These are phyloP conservation scores for Rhodomyrtus tomentosa DNA, from an alignment of 345 rosid genomes.

Conservation along the genomic window DNA sequence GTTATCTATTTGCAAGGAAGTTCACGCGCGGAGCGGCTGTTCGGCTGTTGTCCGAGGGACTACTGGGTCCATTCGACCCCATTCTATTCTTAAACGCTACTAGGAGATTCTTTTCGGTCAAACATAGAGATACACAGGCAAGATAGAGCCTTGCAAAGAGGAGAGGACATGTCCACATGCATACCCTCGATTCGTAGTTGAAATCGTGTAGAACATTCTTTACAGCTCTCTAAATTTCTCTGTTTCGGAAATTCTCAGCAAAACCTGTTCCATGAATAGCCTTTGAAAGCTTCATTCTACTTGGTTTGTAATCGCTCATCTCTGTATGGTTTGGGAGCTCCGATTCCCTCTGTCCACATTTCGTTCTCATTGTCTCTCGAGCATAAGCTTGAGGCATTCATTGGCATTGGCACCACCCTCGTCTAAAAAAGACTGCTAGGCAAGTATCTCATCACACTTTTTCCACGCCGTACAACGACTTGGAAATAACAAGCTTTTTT, in stretches of 20 bases:
- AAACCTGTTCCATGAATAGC: background rate
- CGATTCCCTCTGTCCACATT: background rate
- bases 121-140: background rate
- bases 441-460: background rate
- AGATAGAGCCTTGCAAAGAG: background rate
- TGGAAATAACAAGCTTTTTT: background rate
- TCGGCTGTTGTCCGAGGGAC: background rate
- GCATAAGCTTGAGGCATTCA: background rate
- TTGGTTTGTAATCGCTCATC: background rate
- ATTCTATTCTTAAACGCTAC: background rate
- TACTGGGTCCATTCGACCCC: background rate
- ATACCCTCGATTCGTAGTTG: background rate
- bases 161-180: background rate
- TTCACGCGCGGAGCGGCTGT: slow-evolving; percentile 10
- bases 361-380: background rate
- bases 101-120: background rate
- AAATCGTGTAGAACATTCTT: background rate
- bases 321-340: background rate
- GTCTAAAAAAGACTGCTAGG: background rate
- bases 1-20: slow-evolving; percentile 16
- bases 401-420: background rate
- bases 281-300: background rate
- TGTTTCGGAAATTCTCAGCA: background rate
- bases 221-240: background rate
- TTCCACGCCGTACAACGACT: background rate